These are phyloP conservation scores for Orbilia blumenaviensis DNA, from an alignment of 2,329 filamentous ascomycete species.

Conservation along the genomic window DNA sequence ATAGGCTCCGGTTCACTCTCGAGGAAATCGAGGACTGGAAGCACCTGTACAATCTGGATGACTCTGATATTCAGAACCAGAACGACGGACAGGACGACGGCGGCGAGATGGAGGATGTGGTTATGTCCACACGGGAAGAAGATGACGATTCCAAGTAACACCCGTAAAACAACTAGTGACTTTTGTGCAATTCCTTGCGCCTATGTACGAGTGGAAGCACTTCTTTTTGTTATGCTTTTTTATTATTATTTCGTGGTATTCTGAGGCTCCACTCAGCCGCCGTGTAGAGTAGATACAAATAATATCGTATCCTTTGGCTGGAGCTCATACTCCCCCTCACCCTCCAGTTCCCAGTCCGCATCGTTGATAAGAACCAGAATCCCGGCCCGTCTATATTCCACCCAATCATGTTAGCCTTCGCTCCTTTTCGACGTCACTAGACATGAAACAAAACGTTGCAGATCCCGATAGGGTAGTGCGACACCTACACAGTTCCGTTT, in stretches of 20 bases:
- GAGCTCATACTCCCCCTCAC: constrained; percentile 88
- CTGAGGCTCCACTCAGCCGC: constrained; percentile 69
- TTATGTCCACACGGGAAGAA: constrained; percentile 49
- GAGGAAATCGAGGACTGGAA: constrained; percentile 93
- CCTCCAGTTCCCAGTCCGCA: constrained; percentile 97
- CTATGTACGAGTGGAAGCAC: too few species aligned
- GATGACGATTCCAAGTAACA: constrained; percentile 42
- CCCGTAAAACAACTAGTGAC: too few species aligned
- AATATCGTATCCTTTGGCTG: constrained; percentile 85
- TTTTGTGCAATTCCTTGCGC: too few species aligned
- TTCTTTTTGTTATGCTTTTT: too few species aligned
- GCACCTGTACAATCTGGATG: constrained; percentile 73
- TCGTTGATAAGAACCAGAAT: constrained; percentile 98
- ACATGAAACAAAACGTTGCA: background rate
- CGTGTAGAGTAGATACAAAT: constrained; percentile 96
- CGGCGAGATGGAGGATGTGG: constrained; percentile 57
- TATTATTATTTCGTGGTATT: background rate
- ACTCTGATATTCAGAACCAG: constrained; percentile 57
- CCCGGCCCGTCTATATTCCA: constrained; percentile 77
- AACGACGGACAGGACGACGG: constrained; percentile 59
- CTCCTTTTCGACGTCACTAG: background rate
- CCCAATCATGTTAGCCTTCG: background rate
- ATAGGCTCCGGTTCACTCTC: constrained; percentile 86
- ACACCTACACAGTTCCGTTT: constrained; percentile 87
- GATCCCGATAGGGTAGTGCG: constrained; percentile 61